Conservation (phyloP, 2,329 filamentous ascomycete genomes). For the Xylaria hypoxylon region DNA sequence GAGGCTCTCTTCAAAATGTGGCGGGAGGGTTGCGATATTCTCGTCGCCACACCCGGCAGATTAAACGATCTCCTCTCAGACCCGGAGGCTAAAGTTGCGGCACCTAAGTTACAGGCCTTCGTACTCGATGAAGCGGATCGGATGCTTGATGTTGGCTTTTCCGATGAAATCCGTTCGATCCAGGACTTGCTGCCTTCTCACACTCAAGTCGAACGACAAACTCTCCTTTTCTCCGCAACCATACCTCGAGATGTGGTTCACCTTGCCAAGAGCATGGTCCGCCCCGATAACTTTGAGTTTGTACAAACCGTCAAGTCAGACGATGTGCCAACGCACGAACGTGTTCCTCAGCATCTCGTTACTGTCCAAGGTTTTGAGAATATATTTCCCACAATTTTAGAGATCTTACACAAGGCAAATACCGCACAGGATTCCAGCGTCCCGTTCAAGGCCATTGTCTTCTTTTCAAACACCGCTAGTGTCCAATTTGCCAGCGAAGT, state of each 20-base stretch:
- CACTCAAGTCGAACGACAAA: constrained; percentile 78
- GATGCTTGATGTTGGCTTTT: constrained; percentile 95
- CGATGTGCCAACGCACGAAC: constrained; percentile 85
- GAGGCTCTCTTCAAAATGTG: constrained; percentile 75
- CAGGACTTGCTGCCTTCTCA: constrained; percentile 71
- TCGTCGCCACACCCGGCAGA: constrained; percentile 91
- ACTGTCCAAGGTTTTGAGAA: constrained; percentile 78
- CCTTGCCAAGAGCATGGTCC: constrained; percentile 82
- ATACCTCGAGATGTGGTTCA: constrained; percentile 85
- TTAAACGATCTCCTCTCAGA: constrained; percentile 84
- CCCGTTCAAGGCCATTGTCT: constrained; percentile 97
- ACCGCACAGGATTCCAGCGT: constrained; percentile 61
- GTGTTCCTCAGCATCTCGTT: constrained; percentile 83
- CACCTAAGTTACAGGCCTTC: constrained; percentile 87
- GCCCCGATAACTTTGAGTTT: constrained; percentile 83
- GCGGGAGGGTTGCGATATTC: constrained; percentile 82
- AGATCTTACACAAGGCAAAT: constrained; percentile 74
- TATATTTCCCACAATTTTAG: constrained; percentile 78
- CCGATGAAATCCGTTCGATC: constrained; percentile 73
- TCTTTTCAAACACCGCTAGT: constrained; percentile 82
- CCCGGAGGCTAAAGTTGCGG: constrained; percentile 68
- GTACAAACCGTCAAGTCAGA: constrained; percentile 87
- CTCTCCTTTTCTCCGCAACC: constrained; percentile 94
- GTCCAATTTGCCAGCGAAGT: constrained; percentile 73
- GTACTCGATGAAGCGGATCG: constrained; percentile 98